phyloP scores from a whole-genome alignment of 805 yeast species.

The Cyberlindnera xishuangbannaensis region DNA sequence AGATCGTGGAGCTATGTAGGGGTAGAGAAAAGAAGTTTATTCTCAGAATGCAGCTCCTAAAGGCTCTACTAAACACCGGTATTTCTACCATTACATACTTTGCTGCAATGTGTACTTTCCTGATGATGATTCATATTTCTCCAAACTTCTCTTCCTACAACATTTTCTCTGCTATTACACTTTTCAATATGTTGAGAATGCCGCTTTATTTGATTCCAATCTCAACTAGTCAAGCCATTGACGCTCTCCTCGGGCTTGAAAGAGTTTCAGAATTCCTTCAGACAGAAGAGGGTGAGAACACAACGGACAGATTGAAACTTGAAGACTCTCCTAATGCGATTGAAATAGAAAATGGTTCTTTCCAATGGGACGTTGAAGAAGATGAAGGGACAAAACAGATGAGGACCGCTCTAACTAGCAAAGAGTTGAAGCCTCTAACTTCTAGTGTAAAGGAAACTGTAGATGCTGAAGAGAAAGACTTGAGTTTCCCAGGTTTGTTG shows the following conservation, averaged over 20 bases:
- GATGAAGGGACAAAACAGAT: slow-evolving; percentile 8
- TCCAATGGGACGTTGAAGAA: slow-evolving; percentile 47
- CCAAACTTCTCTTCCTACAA: slow-evolving; percentile 46
- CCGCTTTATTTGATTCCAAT: slow-evolving; percentile 63
- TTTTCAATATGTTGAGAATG: slow-evolving; percentile 56
- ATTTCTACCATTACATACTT: slow-evolving; percentile 46
- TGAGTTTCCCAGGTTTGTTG: slow-evolving; percentile 35
- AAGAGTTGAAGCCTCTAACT: neutral
- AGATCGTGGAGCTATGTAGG: slow-evolving; percentile 51
- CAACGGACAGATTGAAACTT: slow-evolving; percentile 26
- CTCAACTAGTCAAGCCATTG: slow-evolving; percentile 55
- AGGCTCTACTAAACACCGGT: slow-evolving; percentile 59
- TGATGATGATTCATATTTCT: slow-evolving; percentile 44
- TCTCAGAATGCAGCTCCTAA: slow-evolving; percentile 55
- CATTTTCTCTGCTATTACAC: slow-evolving; percentile 64
- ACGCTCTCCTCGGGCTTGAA: slow-evolving; percentile 51
- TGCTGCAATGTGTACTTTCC: slow-evolving; percentile 68
- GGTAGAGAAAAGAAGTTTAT: slow-evolving; percentile 55
- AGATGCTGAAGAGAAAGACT: slow-evolving; percentile 12
- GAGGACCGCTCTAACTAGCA: neutral
- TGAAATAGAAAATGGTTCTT: slow-evolving; percentile 38
- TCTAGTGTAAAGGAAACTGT: slow-evolving; percentile 3
- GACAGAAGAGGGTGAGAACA: slow-evolving; percentile 34
- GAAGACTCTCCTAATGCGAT: slow-evolving; percentile 40
- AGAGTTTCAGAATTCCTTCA: slow-evolving; percentile 43